Base-by-base conservation (phyloP, 1,284 basidiomycete species). In the Tetrapyrgos nigripes region DNA sequence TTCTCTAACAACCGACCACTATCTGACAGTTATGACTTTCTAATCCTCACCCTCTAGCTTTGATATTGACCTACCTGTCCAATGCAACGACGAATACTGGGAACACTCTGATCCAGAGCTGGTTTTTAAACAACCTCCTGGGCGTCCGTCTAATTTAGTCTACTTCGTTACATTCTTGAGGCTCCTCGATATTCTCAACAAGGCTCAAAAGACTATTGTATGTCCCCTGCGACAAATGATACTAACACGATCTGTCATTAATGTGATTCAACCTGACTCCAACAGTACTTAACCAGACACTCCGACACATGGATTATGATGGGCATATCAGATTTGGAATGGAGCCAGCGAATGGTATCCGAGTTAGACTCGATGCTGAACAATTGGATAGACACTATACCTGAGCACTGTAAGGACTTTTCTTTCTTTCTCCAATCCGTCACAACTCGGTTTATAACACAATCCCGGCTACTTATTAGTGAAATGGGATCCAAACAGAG, bases 401-500 rank as follows among this genome's bases (percentile, higher is more conserved):
- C 83, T 0, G 73, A 76, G 40, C 74, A 79, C 46, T 17, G 37
- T n/a, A 17, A 40, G 37, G 23, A 24, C 11, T 11, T 29, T 17
- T 21, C 26, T 48, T 5, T 33, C 17, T 33, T 47, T 21, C 9
- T 27, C 40, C 37, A 17, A 31, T 50, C 8, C 8, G 1, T 19
- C 8, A 6, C 24, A 13, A n/a, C n/a, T n/a, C n/a, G n/a, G n/a
- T n/a, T n/a, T n/a, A n/a, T n/a, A n/a, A n/a, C n/a, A n/a, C 13
- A 40, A 24, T 23, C 21, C 43, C 37, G 37, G 37, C 31, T 21
- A 13, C 26, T 46, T 14, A 45, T 9, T 49, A 85, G 84, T 85
- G 33, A 76, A 76, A 26, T 90, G 88, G 89, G 83, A 91, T 70
- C 83, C 87, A 0, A 73, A 81, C 13, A 77, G 79, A 26, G 70